These are phyloP conservation scores for Prunus davidiana DNA, from an alignment of 306 rosid species.

Conservation along the genomic window DNA sequence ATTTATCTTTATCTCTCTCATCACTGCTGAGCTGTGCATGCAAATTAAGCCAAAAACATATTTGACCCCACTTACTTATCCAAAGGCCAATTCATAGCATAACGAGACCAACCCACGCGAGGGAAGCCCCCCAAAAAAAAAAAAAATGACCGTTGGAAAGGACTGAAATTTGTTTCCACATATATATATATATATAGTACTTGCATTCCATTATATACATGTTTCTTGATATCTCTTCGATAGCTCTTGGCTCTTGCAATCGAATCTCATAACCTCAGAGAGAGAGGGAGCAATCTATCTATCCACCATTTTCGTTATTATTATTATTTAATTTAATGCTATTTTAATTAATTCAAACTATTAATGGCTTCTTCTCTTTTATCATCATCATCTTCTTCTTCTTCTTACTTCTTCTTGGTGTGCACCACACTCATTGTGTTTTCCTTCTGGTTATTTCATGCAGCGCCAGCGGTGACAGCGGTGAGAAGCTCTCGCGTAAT, in stretches of 20 bases:
- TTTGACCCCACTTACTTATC: neutral
- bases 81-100: neutral
- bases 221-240: neutral
- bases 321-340: conserved; percentile 18
- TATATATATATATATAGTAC: neutral
- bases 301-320: neutral
- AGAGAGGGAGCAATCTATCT: neutral
- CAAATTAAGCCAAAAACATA: neutral
- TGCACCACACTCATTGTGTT: conserved; percentile 8
- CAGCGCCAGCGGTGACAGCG: neutral
- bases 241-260: neutral
- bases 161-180: neutral
- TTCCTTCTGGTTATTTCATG: conserved; percentile 21
- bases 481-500: neutral
- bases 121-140: conserved; percentile 5
- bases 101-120: neutral
- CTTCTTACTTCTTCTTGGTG: neutral
- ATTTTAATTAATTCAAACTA: neutral
- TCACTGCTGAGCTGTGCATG: neutral
- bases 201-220: neutral
- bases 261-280: neutral
- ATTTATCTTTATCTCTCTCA: neutral
- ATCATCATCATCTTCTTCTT: neutral
- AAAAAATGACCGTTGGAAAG: conserved; percentile 57
- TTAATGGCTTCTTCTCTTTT: conserved; percentile 32